phyloP scores from a whole-genome alignment of 768 basidiomycete genomes.

The Tulasnella sp. region DNA sequence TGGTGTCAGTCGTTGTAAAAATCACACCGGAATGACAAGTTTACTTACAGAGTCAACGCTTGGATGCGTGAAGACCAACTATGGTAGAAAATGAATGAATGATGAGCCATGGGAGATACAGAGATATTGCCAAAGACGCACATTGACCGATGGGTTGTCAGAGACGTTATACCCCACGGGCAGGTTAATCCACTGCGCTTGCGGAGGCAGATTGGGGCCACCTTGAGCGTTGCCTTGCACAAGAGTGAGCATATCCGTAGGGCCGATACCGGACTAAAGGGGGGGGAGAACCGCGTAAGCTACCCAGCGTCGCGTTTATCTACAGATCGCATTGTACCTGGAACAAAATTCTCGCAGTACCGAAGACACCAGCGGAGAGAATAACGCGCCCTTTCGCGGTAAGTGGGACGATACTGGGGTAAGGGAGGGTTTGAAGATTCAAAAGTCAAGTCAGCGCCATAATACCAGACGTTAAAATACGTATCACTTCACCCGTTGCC shows the following conservation, averaged over 20 bases:
- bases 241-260: slow-evolving; percentile 35
- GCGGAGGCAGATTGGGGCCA: slow-evolving; percentile 37
- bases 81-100: not conserved
- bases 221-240: slow-evolving; percentile 38
- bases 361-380: slow-evolving; percentile 46
- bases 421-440: not conserved
- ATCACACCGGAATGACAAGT: too few species aligned
- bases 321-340: not conserved
- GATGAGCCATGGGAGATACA: too few species aligned
- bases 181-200: slow-evolving; percentile 43
- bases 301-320: too few species aligned
- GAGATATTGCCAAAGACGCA: too few species aligned
- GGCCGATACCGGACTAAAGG: slow-evolving; percentile 33
- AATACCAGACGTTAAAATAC: not conserved
- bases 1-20: too few species aligned
- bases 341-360: slow-evolving; percentile 23
- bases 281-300: too few species aligned
- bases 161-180: slow-evolving; percentile 44
- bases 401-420: slow-evolving; percentile 36
- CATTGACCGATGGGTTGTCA: slow-evolving; percentile 53
- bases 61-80: slow-evolving; percentile 53
- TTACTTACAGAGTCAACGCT: slow-evolving; percentile 31
- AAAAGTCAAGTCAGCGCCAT: not conserved
- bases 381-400: slow-evolving; percentile 47
- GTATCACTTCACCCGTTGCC: slow-evolving; percentile 30